A percentile compares a stretch with the other conserved stretches of the same genome.
Conservation (phyloP, 192 early-diverging fungal genomes). For the Lobulomyces angularis region DNA sequence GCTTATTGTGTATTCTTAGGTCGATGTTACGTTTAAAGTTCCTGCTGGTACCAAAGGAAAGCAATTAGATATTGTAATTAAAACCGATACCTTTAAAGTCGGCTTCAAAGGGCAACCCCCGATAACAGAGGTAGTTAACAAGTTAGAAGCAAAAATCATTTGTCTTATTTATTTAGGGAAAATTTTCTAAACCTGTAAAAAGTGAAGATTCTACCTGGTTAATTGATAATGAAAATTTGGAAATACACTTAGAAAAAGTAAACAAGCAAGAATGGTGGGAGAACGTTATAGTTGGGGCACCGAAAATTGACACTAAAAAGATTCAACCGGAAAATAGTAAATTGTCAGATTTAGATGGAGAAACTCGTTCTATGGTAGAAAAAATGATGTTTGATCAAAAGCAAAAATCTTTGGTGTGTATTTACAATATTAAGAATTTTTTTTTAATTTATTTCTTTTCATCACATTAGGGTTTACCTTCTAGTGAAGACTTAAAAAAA, state of each 20-base stretch:
- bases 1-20: too few relatives aligned
- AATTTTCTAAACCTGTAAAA: slow-evolving; percentile 53
- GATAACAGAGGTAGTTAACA: slow-evolving; percentile 51
- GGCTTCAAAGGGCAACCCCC: slow-evolving; percentile 59
- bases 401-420: slow-evolving; percentile 69
- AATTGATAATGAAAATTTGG: slow-evolving; percentile 54
- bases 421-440: too few relatives aligned
- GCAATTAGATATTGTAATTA: slow-evolving; percentile 55
- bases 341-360: slow-evolving; percentile 72
- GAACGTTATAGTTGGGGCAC: slow-evolving; percentile 47
- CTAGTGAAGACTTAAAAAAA: slow-evolving; percentile 69
- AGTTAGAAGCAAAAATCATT: slow-evolving; percentile 4
- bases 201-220: slow-evolving; percentile 76
- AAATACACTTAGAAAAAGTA: slow-evolving; percentile 72
- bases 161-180: slow-evolving; percentile 34
- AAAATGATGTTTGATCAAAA: slow-evolving; percentile 67
- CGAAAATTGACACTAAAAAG: slow-evolving; percentile 76
- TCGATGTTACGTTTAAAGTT: slow-evolving; percentile 60
- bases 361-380: slow-evolving; percentile 69
- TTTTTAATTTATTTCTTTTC: too few relatives aligned
- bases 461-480: slow-evolving; percentile 60
- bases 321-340: slow-evolving; percentile 85
- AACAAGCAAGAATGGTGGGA: slow-evolving; percentile 83
- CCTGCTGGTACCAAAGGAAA: slow-evolving; percentile 56
- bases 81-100: slow-evolving; percentile 50